These are phyloP conservation scores for Alternaria postmessia DNA, from an alignment of 2,329 filamentous ascomycete species.

Conservation along the genomic window DNA sequence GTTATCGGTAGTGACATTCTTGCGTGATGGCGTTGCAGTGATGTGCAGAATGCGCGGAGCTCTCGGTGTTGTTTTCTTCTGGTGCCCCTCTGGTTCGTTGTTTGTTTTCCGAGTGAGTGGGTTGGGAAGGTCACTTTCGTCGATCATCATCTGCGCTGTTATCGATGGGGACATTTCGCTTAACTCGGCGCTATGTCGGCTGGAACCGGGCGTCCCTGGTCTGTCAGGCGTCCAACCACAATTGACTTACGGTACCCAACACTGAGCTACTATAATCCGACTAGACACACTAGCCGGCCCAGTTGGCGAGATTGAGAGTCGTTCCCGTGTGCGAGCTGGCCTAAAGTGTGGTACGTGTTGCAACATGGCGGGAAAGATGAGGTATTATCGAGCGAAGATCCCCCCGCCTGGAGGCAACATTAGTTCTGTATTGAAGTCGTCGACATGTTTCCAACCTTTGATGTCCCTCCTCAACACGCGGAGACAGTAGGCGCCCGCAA, in stretches of 20 bases:
- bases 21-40: not conserved
- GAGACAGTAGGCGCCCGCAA: constrained; percentile 39
- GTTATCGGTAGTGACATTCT: not conserved
- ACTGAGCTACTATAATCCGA: not conserved
- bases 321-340: constrained; percentile 3
- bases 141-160: constrained; percentile 7
- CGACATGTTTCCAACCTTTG: constrained; percentile 40
- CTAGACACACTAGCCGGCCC: constrained; percentile 5
- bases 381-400: constrained; percentile 17
- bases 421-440: constrained; percentile 10
- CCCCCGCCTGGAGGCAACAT: constrained; percentile 5
- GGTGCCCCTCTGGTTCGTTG: constrained; percentile 10
- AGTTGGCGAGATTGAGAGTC: constrained; percentile 2
- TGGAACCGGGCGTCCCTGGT: not conserved
- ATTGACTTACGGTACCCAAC: constrained; percentile 1
- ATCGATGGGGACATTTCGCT: not conserved
- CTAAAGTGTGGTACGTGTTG: constrained; percentile 2
- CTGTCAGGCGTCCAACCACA: constrained; percentile 3
- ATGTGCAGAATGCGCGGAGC: not conserved
- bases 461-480: constrained; percentile 35
- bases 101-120: constrained; percentile 1
- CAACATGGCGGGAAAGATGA: not conserved
- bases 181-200: constrained; percentile 6
- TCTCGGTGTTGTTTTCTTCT: not conserved
- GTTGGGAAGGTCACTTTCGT: constrained; percentile 1